A percentile compares a stretch with the other conserved stretches of the same genome.
Conservation (phyloP, 768 basidiomycete genomes). For the Termitomyces heimii region DNA sequence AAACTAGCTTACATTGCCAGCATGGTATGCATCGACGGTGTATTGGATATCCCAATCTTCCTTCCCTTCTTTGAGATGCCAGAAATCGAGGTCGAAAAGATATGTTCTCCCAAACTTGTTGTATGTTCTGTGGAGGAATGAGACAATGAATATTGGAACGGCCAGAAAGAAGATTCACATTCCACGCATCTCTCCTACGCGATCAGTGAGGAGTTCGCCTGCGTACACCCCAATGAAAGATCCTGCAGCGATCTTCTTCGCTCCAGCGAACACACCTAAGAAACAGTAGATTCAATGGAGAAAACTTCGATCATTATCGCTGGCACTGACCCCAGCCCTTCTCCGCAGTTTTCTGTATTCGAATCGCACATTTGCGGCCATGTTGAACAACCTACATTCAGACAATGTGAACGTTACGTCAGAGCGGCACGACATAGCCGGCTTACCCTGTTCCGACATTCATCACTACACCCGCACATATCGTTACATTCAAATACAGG, state of each 20-base stretch:
- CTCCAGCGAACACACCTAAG: constrained; percentile 66
- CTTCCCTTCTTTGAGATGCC: constrained; percentile 42
- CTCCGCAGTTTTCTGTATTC: constrained; percentile 60
- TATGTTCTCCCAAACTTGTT: constrained; percentile 72
- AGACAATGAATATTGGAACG: background rate
- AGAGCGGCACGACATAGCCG: background rate
- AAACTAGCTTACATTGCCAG: constrained; percentile 61
- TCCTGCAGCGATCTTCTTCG: constrained; percentile 58
- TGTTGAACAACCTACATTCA: constrained; percentile 69
- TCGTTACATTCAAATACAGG: constrained; percentile 88
- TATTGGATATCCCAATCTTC: constrained; percentile 39
- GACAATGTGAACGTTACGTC: background rate
- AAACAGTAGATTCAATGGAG: background rate
- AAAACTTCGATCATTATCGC: background rate
- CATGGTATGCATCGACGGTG: constrained; percentile 83
- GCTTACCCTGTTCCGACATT: constrained; percentile 77
- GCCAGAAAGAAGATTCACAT: constrained; percentile 33
- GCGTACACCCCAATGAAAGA: constrained; percentile 82
- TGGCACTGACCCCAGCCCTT: constrained; percentile 79
- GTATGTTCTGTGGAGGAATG: constrained; percentile 46
- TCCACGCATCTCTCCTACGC: constrained; percentile 63
- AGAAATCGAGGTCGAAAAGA: constrained; percentile 79
- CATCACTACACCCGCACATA: constrained; percentile 72
- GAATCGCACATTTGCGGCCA: constrained; percentile 59
- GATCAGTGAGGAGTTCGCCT: constrained; percentile 74